These are phyloP conservation scores for Apiotrichum mycotoxinovorans DNA, from an alignment of 1,284 basidiomycete genomes.

Conservation along the genomic window DNA sequence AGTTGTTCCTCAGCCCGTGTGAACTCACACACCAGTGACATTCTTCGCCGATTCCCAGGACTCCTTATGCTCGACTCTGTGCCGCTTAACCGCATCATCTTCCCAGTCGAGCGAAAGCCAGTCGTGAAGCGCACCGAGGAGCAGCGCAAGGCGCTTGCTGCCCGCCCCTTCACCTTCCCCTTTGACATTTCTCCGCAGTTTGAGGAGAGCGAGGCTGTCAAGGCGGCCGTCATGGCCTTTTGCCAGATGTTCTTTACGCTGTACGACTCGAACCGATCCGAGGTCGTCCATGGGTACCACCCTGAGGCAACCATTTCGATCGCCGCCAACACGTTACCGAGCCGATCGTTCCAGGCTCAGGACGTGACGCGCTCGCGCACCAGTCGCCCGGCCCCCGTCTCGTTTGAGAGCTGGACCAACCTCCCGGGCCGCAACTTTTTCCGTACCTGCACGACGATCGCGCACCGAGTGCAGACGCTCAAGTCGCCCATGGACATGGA, in stretches of 20 bases:
- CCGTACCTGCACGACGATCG: slow-evolving; percentile 60
- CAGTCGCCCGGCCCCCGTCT: slow-evolving; percentile 76
- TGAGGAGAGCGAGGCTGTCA: slow-evolving; percentile 34
- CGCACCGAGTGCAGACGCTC: slow-evolving; percentile 65
- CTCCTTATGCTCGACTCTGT: slow-evolving; percentile 46
- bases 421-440: slow-evolving; percentile 73
- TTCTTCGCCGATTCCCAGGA: slow-evolving; percentile 47
- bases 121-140: slow-evolving; percentile 31
- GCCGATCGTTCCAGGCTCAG: slow-evolving; percentile 50
- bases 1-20: slow-evolving; percentile 1
- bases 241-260: slow-evolving; percentile 67
- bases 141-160: slow-evolving; percentile 28
- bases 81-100: slow-evolving; percentile 54
- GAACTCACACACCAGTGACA: slow-evolving; percentile 30
- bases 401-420: slow-evolving; percentile 62
- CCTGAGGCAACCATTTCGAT: slow-evolving; percentile 83
- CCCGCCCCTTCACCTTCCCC: slow-evolving; percentile 41
- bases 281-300: slow-evolving; percentile 72
- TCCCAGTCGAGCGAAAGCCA: slow-evolving; percentile 42
- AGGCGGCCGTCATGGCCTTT: slow-evolving; percentile 50
- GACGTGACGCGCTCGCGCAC: slow-evolving; percentile 33
- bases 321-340: slow-evolving; percentile 77
- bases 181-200: slow-evolving; percentile 36
- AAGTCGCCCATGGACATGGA: slow-evolving; percentile 67
- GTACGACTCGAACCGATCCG: slow-evolving; percentile 72